Conservation (phyloP, 2,329 filamentous ascomycete genomes). For the Myriosclerotinia scirpicola region DNA sequence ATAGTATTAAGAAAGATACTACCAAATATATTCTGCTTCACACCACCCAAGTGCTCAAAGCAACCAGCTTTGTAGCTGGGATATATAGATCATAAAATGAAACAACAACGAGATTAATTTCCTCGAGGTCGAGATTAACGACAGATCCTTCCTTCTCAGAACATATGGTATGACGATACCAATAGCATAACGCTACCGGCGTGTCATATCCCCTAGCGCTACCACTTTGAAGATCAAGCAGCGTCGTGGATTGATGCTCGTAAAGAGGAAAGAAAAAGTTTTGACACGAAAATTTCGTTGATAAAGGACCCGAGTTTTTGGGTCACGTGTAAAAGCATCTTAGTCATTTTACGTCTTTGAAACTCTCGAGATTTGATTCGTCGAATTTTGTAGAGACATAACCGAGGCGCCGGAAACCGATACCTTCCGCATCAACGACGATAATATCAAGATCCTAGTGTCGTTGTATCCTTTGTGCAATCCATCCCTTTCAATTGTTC, state of each 20-base stretch:
- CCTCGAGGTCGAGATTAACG: constrained; percentile 45
- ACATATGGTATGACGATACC: constrained; percentile 35
- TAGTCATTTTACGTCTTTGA: constrained; percentile 23
- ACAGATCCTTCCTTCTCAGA: constrained; percentile 43
- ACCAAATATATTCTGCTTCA: neutral
- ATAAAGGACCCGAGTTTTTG: constrained; percentile 25
- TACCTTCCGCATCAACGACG: constrained; percentile 34
- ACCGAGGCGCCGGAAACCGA: constrained; percentile 30
- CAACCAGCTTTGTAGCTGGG: neutral
- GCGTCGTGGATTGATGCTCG: constrained; percentile 41
- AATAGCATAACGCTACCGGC: constrained; percentile 40
- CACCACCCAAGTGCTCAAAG: neutral
- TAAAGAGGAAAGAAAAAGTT: constrained; percentile 29
- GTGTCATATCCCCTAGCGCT: constrained; percentile 33
- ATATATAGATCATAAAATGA: constrained; percentile 45
- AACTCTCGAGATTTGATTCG: constrained; percentile 29
- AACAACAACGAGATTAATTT: constrained; percentile 42
- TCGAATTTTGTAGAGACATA: constrained; percentile 21
- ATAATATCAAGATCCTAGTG: constrained; percentile 28
- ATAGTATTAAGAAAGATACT: neutral
- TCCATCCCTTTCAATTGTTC: constrained; percentile 14
- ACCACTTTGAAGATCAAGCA: constrained; percentile 37
- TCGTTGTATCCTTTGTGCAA: constrained; percentile 13
- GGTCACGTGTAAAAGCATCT: neutral
- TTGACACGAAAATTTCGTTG: constrained; percentile 27